A percentile compares a stretch with the other conserved stretches of the same genome.
Evolutionary conservation across 2,329 filamentous ascomycete genomes (phyloP).

Genomic region (Apiospora koreana): DNA sequence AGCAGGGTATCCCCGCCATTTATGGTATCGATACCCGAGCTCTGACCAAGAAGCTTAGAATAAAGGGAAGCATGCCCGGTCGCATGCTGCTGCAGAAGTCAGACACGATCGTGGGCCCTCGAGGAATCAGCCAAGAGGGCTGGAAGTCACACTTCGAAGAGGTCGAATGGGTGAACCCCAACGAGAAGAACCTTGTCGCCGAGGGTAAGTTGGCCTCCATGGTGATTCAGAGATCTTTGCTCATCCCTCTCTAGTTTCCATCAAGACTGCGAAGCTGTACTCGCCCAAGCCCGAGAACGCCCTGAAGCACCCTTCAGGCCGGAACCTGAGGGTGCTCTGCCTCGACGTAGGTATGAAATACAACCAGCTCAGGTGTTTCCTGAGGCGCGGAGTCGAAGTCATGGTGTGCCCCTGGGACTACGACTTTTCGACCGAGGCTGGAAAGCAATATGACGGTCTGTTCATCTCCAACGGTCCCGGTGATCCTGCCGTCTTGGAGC

Average conservation of each 20-base stretch:
- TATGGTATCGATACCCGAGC: constrained; percentile 93
- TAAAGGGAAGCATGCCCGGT: constrained; percentile 95
- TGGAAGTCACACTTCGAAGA: constrained; percentile 69
- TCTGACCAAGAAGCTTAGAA: constrained; percentile 89
- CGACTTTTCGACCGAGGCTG: constrained; percentile 75
- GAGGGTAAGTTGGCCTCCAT: constrained; percentile 71
- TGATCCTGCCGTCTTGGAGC: constrained; percentile 83
- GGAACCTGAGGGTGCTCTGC: constrained; percentile 83
- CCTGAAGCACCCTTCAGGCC: constrained; percentile 85
- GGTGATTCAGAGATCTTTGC: constrained; percentile 29
- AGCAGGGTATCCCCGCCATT: constrained; percentile 91
- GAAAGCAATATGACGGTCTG: constrained; percentile 88
- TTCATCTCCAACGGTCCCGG: constrained; percentile 98
- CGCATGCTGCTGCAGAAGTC: constrained; percentile 77
- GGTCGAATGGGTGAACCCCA: constrained; percentile 89
- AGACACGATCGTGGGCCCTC: constrained; percentile 30
- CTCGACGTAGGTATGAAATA: constrained; percentile 98
- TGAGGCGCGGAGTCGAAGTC: constrained; percentile 89
- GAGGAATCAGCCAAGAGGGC: constrained; percentile 21
- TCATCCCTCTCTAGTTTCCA: constrained; percentile 71
- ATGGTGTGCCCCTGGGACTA: constrained; percentile 96
- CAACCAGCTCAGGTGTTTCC: constrained; percentile 93
- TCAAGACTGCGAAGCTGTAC: constrained; percentile 83
- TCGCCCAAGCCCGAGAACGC: constrained; percentile 70
- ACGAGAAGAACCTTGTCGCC: constrained; percentile 87